phyloP scores from a whole-genome alignment of 2,329 filamentous ascomycete species.

The Pseudogymnoascus sp. region DNA sequence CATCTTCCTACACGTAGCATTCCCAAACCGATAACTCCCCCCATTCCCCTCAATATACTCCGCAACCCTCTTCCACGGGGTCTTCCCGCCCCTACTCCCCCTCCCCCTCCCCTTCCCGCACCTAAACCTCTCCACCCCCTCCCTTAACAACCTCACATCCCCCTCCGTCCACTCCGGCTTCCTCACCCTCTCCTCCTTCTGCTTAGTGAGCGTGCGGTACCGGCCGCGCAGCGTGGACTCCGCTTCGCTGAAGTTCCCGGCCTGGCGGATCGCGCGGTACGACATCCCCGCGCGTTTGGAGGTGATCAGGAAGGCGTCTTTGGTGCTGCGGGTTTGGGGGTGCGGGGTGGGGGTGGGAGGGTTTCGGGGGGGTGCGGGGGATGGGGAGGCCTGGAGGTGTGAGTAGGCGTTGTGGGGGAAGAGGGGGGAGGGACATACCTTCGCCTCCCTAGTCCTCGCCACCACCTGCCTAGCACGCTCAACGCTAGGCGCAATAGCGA shows the following conservation, averaged over 20 bases:
- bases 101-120: slow-evolving; percentile 33
- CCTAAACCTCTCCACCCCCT: background rate
- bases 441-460: background rate
- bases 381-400: background rate
- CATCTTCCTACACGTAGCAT: slow-evolving; percentile 49
- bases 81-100: slow-evolving; percentile 35
- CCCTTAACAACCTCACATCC: slow-evolving; percentile 47
- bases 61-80: slow-evolving; percentile 50
- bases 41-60: slow-evolving; percentile 43
- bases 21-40: slow-evolving; percentile 50
- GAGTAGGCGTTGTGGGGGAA: background rate
- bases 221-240: slow-evolving; percentile 67
- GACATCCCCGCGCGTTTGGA: slow-evolving; percentile 48
- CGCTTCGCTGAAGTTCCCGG: slow-evolving; percentile 50
- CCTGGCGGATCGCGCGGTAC: slow-evolving; percentile 53
- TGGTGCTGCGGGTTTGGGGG: slow-evolving; percentile 12
- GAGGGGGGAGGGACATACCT: background rate
- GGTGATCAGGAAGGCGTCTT: slow-evolving; percentile 44
- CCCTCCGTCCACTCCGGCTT: slow-evolving; percentile 53
- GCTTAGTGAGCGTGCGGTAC: slow-evolving; percentile 56
- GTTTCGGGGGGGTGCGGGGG: background rate
- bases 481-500: background rate
- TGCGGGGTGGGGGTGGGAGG: background rate
- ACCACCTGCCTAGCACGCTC: background rate
- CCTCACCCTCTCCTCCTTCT: slow-evolving; percentile 50